Evolutionary conservation across 208 protist genomes (phyloP).

Genomic region (Leishmania gerbilli): DNA sequence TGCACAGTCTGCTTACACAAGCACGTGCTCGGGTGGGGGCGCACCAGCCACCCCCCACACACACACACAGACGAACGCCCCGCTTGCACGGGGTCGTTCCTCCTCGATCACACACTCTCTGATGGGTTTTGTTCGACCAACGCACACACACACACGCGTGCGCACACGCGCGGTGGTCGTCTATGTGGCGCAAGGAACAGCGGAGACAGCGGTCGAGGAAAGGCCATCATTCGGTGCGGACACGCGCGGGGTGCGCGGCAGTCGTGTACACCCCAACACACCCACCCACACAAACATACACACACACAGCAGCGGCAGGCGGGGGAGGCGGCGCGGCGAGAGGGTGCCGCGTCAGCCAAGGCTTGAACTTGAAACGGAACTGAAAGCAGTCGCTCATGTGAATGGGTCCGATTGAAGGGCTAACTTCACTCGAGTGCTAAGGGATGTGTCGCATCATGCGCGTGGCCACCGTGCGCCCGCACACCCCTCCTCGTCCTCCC

Average conservation of each 20-base stretch:
- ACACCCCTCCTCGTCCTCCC: background rate
- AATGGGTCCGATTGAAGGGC: conserved; percentile 27
- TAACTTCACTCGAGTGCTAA: conserved; percentile 21
- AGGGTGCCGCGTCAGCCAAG: background rate
- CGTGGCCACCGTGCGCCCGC: background rate
- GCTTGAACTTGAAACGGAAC: background rate
- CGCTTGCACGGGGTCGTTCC: background rate
- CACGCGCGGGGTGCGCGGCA: background rate
- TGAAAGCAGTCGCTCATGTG: background rate
- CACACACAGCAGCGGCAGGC: background rate
- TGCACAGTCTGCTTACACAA: no score
- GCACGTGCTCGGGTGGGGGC: no score
- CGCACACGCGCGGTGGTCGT: background rate
- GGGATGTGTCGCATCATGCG: conserved; percentile 28
- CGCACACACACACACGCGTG: background rate
- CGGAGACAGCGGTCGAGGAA: background rate
- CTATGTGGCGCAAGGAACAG: background rate
- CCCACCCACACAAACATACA: no score
- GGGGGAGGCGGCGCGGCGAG: background rate
- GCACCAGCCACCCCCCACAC: no score
- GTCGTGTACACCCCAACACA: background rate
- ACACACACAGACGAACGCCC: background rate
- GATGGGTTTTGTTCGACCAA: background rate
- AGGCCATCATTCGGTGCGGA: background rate
- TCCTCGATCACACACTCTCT: background rate